Evolutionary conservation across 495 filamentous ascomycete species (phyloP).

Genomic region (Aspergillus homomorphus): DNA sequence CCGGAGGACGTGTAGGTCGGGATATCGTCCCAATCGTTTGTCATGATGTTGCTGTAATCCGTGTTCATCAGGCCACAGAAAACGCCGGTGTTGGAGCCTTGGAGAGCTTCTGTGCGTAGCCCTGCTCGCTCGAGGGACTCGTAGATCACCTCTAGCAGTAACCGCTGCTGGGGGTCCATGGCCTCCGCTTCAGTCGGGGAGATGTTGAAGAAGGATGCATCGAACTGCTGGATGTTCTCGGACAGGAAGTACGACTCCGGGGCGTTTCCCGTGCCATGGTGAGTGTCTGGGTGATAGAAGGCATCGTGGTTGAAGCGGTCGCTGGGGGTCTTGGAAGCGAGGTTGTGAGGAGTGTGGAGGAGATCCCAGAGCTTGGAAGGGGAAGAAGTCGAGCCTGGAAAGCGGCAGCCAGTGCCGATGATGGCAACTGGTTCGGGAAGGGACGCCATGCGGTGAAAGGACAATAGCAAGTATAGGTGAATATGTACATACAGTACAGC

Average conservation of each 20-base stretch:
- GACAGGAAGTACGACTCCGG: conserved; percentile 37
- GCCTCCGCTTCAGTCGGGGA: conserved; percentile 8
- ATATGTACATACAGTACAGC: no score
- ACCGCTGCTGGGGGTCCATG: conserved; percentile 46
- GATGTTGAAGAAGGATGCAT: conserved; percentile 23
- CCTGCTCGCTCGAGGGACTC: conserved; percentile 2
- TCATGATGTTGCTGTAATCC: conserved; percentile 34
- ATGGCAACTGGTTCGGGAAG: conserved; percentile 32
- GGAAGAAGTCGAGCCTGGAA: conserved; percentile 26
- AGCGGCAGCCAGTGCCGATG: conserved; percentile 29
- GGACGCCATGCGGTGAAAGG: background rate
- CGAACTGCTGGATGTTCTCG: conserved; percentile 42
- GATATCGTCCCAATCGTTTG: background rate
- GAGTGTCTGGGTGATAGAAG: conserved; percentile 24
- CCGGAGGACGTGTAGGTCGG: background rate
- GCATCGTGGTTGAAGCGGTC: conserved; percentile 33
- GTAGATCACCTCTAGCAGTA: conserved; percentile 57
- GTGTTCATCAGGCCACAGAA: conserved; percentile 40
- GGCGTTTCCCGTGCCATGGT: conserved; percentile 24
- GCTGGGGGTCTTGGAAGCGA: conserved; percentile 16
- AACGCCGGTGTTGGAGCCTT: conserved; percentile 42
- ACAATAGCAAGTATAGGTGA: background rate
- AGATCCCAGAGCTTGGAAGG: conserved; percentile 29
- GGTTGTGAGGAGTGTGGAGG: conserved; percentile 26
- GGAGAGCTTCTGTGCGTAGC: conserved; percentile 26